phyloP scores from a whole-genome alignment of 108 stramenopile genomes.

The Cyclotella distinguenda region DNA sequence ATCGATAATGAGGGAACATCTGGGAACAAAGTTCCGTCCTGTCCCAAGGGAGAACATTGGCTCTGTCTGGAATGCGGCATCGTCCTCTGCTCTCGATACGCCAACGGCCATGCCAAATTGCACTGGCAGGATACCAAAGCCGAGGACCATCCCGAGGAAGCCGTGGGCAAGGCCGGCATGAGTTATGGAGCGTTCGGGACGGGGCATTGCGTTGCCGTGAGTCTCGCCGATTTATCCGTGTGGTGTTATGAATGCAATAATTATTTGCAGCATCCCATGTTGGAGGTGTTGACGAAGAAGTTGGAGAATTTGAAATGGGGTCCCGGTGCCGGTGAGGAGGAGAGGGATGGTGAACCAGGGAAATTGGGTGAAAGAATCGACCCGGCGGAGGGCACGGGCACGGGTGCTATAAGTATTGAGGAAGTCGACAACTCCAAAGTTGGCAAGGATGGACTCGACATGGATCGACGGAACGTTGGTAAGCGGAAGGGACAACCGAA shows the following conservation, averaged over 20 bases:
- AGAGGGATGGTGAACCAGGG: not conserved
- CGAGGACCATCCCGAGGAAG: constrained; percentile 18
- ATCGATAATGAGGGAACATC: constrained; percentile 7
- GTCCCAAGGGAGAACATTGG: constrained; percentile 76
- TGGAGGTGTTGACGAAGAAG: constrained; percentile 37
- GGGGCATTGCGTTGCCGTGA: constrained; percentile 65
- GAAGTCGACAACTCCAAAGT: no score
- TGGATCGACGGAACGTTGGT: no score
- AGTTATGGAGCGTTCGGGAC: not conserved
- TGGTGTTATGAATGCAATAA: constrained; percentile 77
- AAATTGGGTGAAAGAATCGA: not conserved
- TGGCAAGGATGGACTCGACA: no score
- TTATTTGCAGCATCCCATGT: constrained; percentile 48
- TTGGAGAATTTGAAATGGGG: constrained; percentile 63
- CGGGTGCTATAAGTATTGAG: no score
- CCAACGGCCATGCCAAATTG: constrained; percentile 65
- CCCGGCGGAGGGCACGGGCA: no score
- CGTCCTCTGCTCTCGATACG: constrained; percentile 71
- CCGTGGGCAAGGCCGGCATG: constrained; percentile 14
- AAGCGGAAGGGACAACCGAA: constrained; percentile 24
- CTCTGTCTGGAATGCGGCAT: constrained; percentile 62
- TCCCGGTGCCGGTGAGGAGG: constrained; percentile 1
- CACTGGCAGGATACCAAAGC: constrained; percentile 62
- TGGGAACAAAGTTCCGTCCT: constrained; percentile 5
- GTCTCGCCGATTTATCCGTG: constrained; percentile 73